These are phyloP conservation scores for Aspergillus bridgeri DNA, from an alignment of 495 filamentous ascomycete genomes.

Conservation along the genomic window DNA sequence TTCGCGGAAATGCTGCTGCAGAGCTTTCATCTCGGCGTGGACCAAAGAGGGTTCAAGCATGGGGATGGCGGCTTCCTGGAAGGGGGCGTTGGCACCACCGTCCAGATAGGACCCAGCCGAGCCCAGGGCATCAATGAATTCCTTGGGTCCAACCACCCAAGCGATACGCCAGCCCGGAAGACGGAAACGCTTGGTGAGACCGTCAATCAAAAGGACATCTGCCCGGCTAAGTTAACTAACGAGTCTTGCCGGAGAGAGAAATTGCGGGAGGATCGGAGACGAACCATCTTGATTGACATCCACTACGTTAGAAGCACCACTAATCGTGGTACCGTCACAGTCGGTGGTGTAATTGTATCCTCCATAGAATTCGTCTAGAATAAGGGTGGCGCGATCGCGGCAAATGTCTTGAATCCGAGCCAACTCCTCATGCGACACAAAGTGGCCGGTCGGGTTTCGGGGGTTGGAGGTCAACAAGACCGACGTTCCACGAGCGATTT, in stretches of 20 bases:
- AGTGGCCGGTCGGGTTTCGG: constrained; percentile 89
- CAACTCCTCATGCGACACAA: constrained; percentile 75
- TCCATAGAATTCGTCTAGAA: constrained; percentile 96
- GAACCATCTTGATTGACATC: constrained; percentile 63
- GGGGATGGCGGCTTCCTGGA: constrained; percentile 88
- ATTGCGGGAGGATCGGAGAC: constrained; percentile 6
- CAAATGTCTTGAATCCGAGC: constrained; percentile 88
- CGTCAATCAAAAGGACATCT: constrained; percentile 91
- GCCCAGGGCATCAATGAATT: constrained; percentile 91
- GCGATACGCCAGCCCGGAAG: constrained; percentile 95
- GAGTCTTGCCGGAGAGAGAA: not conserved
- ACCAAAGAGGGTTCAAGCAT: constrained; percentile 87
- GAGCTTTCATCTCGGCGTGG: constrained; percentile 78
- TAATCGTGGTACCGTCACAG: constrained; percentile 87
- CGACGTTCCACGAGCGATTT: constrained; percentile 79
- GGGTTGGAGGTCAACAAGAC: constrained; percentile 97
- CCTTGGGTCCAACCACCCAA: constrained; percentile 94
- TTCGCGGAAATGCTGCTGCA: constrained; percentile 81
- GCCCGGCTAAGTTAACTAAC: not conserved
- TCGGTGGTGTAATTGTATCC: constrained; percentile 90
- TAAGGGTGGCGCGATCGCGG: constrained; percentile 82
- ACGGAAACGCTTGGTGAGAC: constrained; percentile 94
- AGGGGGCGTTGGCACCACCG: constrained; percentile 89
- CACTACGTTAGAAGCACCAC: constrained; percentile 77
- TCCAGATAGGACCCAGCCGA: constrained; percentile 95